Evolutionary conservation across 768 basidiomycete genomes (phyloP), one percentile per base, ranked within the genome.

Genomic region (Cyclocybe aegerita): DNA sequence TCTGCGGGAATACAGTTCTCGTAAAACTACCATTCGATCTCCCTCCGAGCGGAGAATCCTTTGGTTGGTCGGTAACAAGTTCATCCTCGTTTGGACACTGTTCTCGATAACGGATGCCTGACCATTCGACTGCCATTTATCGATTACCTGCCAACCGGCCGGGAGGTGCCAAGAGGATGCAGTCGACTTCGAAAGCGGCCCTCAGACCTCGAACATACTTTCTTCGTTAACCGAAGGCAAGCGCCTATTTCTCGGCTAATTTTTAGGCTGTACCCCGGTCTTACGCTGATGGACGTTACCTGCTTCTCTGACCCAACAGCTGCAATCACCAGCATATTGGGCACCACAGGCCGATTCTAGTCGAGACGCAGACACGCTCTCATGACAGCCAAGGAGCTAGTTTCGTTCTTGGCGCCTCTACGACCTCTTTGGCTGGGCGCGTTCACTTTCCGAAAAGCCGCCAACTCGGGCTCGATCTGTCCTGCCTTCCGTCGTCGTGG

Each of bases 161-260:
- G 36, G 11, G 15, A 15, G 36, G 3, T 3, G 36, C 36, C 36
- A 37, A 37, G 36, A 2, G 23, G 23, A 23, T 23, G 23, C 23
- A 23, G 5, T 37, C 7, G 11, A 15, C 3, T 15, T 15, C 15
- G 36, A 11, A 11, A 37, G 15, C 15, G 36, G 11, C 7, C 15
- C 36, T 11, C 7, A 7, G 7, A 11, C 15, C 3, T 11, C 4
- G 36, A 11, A 11, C 11, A 37, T 37, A 15, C 11, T 37, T 11
- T 37, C 7, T 37, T 37, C 36, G 36, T 37, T 7, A 37, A 3
- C 36, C 23, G 23, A 23, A 23, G 23, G 23, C 23, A 23, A 43
- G 23, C 31, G 37, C 49, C 41, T 50, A 38, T 43, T 50, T 41
- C 30, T 50, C 49, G 49, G 49, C 23, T 50, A 36, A 50, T 43